Evolutionary conservation across 2,329 filamentous ascomycete species (phyloP).

Genomic region (Diplodia scrobiculata): DNA sequence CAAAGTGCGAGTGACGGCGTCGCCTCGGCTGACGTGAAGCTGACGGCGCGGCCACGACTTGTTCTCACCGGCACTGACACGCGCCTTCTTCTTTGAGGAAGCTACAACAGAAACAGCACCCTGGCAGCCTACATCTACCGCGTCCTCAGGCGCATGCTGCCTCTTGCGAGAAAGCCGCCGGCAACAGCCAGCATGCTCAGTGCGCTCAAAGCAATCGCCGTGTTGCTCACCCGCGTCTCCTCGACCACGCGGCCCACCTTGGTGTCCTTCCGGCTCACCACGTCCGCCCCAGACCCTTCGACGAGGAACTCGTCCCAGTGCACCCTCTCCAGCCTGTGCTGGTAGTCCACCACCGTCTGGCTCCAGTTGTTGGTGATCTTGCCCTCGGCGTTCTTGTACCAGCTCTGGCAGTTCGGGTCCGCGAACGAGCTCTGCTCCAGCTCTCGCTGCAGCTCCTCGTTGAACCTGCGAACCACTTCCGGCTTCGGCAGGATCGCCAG

Average conservation of each 20-base stretch:
- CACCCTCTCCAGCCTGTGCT: slow-evolving; percentile 50
- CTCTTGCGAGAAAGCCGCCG: slow-evolving; percentile 37
- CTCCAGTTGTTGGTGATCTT: slow-evolving; percentile 61
- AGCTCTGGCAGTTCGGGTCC: slow-evolving; percentile 57
- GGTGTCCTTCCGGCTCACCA: slow-evolving; percentile 42
- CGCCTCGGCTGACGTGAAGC: slow-evolving; percentile 18
- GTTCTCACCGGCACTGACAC: neutral
- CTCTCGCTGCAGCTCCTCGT: slow-evolving; percentile 50
- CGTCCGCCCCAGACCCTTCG: slow-evolving; percentile 41
- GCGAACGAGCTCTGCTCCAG: slow-evolving; percentile 54
- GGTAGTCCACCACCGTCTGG: slow-evolving; percentile 59
- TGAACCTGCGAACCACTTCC: slow-evolving; percentile 48
- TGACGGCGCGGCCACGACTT: slow-evolving; percentile 11
- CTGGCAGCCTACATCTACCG: neutral
- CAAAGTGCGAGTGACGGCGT: too few species aligned
- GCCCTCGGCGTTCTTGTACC: slow-evolving; percentile 60
- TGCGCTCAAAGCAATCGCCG: slow-evolving; percentile 40
- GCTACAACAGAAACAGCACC: too few species aligned
- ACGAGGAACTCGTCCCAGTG: slow-evolving; percentile 50
- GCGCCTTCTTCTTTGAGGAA: neutral
- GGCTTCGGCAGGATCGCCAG: slow-evolving; percentile 53
- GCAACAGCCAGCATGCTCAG: slow-evolving; percentile 44
- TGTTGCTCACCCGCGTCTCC: slow-evolving; percentile 49
- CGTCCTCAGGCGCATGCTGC: neutral
- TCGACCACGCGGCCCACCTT: slow-evolving; percentile 50